phyloP scores from a whole-genome alignment of 1,139 yeast species.

The Debaryomyces nepalensis region DNA sequence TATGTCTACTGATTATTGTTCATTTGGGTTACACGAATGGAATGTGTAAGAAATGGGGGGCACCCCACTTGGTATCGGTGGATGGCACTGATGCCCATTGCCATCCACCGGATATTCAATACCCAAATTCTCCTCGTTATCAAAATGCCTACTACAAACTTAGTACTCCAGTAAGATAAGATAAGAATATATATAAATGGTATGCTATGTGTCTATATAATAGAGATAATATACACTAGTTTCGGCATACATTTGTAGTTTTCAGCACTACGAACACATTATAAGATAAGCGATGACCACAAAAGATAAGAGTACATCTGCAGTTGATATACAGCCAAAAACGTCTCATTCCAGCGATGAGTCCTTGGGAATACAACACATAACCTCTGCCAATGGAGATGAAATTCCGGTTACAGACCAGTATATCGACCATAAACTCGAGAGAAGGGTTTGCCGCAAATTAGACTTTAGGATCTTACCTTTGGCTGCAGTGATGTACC shows the following conservation, averaged over 20 bases:
- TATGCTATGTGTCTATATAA: slow-evolving; percentile 3
- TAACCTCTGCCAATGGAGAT: slow-evolving; percentile 20
- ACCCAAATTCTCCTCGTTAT: slow-evolving; percentile 8
- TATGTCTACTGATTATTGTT: too few species aligned
- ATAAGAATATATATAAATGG: slow-evolving; percentile 4
- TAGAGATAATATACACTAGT: background rate
- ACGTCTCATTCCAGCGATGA: slow-evolving; percentile 21
- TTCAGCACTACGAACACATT: background rate
- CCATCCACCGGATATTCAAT: slow-evolving; percentile 9
- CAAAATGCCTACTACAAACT: slow-evolving; percentile 2
- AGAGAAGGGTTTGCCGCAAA: slow-evolving; percentile 34
- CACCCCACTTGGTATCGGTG: slow-evolving; percentile 2
- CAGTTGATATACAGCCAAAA: slow-evolving; percentile 18
- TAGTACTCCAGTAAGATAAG: background rate
- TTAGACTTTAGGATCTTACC: slow-evolving; percentile 40
- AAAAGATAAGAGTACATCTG: slow-evolving; percentile 8
- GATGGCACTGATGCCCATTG: background rate
- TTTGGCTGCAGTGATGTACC: slow-evolving; percentile 31
- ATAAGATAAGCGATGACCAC: background rate
- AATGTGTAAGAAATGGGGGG: background rate
- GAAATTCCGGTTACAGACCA: slow-evolving; percentile 12
- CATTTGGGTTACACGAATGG: background rate
- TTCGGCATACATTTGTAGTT: background rate
- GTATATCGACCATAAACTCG: slow-evolving; percentile 24
- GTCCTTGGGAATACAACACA: slow-evolving; percentile 18